phyloP scores from a whole-genome alignment of 1,284 basidiomycete genomes.

The Cronartium quercuum region DNA sequence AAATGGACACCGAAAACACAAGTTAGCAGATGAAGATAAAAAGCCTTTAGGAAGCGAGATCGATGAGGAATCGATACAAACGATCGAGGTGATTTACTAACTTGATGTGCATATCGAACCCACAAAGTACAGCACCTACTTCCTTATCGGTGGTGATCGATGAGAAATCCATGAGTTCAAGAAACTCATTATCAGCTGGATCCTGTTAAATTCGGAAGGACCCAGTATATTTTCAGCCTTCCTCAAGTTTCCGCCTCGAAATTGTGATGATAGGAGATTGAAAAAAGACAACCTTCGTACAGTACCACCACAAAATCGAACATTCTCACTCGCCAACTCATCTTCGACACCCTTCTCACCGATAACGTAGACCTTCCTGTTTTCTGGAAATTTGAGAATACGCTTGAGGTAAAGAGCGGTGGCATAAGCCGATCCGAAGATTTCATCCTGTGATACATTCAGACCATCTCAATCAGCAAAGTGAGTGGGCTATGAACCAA shows the following conservation, averaged over 20 bases:
- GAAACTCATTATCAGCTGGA: conserved; percentile 69
- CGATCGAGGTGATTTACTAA: not conserved
- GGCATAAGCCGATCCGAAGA: conserved; percentile 91
- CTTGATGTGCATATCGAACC: conserved; percentile 57
- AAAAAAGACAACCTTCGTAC: conserved; percentile 53
- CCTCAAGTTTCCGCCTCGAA: too few relatives aligned
- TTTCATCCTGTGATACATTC: conserved; percentile 64
- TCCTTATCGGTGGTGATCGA: conserved; percentile 66
- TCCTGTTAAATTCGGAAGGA: conserved; percentile 55
- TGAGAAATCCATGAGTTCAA: conserved; percentile 63
- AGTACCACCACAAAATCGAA: conserved; percentile 75
- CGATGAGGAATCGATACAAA: not conserved
- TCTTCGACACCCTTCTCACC: conserved; percentile 89
- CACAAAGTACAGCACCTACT: conserved; percentile 85
- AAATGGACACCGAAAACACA: conserved; percentile 42
- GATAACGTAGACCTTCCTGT: conserved; percentile 93
- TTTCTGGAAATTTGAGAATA: conserved; percentile 76
- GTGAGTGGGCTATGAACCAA: not conserved
- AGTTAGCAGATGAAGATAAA: not conserved
- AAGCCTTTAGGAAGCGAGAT: not conserved
- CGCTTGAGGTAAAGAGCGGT: conserved; percentile 86
- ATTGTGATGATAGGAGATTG: not conserved
- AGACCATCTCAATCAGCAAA: not conserved
- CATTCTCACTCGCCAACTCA: conserved; percentile 76
- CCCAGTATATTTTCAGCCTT: too few relatives aligned